These are phyloP conservation scores for Suillus paluster DNA, from an alignment of 768 basidiomycete genomes.

Conservation along the genomic window DNA sequence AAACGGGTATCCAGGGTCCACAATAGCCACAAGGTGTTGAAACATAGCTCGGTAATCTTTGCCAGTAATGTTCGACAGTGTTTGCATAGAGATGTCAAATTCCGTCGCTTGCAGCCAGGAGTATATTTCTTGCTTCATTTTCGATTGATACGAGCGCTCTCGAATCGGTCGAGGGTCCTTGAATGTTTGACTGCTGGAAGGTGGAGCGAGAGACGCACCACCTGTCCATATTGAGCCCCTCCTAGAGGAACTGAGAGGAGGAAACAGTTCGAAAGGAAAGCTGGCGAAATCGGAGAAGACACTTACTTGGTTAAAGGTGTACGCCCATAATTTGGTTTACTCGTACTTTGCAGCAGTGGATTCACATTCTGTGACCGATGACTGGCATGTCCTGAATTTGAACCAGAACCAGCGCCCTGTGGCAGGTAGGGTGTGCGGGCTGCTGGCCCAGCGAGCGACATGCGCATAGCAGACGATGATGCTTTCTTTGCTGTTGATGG, in stretches of 20 bases:
- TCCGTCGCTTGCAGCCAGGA: slow-evolving; percentile 68
- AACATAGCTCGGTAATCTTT: slow-evolving; percentile 90
- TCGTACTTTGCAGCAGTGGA: slow-evolving; percentile 69
- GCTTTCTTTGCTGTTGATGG: slow-evolving; percentile 79
- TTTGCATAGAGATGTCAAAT: slow-evolving; percentile 69
- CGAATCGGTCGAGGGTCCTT: slow-evolving; percentile 84
- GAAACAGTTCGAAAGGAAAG: slow-evolving; percentile 13
- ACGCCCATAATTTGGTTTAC: slow-evolving; percentile 66
- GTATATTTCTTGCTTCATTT: slow-evolving; percentile 79
- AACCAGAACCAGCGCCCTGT: slow-evolving; percentile 37
- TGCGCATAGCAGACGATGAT: slow-evolving; percentile 49
- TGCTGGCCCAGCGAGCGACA: slow-evolving; percentile 82
- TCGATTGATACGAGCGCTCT: slow-evolving; percentile 71
- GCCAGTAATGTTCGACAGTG: slow-evolving; percentile 76
- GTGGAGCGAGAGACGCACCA: slow-evolving; percentile 46
- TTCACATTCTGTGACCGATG: slow-evolving; percentile 72
- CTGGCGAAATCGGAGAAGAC: slow-evolving; percentile 7
- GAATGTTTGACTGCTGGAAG: slow-evolving; percentile 55
- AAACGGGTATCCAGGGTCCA: slow-evolving; percentile 74
- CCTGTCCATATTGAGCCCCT: slow-evolving; percentile 78
- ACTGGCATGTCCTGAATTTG: slow-evolving; percentile 70
- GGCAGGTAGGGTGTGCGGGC: slow-evolving; percentile 57
- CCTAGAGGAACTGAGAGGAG: slow-evolving; percentile 59
- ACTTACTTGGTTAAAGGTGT: slow-evolving; percentile 75
- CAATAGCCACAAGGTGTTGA: slow-evolving; percentile 67